These are phyloP conservation scores for Eruca vesicaria DNA, from an alignment of 441 rosid genomes.

Conservation along the genomic window DNA sequence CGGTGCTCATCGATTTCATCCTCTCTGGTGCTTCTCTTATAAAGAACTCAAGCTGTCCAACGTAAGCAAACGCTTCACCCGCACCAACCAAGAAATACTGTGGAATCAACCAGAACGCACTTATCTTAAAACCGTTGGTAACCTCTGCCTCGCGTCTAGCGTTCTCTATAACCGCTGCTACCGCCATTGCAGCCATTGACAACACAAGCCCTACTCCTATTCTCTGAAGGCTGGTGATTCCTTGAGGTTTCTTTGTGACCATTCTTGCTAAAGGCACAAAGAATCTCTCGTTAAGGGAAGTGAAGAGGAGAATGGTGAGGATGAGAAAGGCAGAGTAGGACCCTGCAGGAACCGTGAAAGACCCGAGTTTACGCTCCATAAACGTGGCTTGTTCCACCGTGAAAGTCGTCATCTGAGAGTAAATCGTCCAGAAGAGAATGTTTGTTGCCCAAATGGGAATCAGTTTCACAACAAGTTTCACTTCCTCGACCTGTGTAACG, in stretches of 20 bases:
- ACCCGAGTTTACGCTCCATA: slow-evolving; percentile 66
- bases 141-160: slow-evolving; percentile 46
- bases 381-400: slow-evolving; percentile 75
- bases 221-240: slow-evolving; percentile 81
- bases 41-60: slow-evolving; percentile 95
- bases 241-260: slow-evolving; percentile 59
- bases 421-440: slow-evolving; percentile 84
- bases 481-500: slow-evolving; percentile 81
- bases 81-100: slow-evolving; percentile 84
- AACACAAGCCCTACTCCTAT: slow-evolving; percentile 74
- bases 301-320: slow-evolving; percentile 69
- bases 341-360: slow-evolving; percentile 61
- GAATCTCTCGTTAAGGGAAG: slow-evolving; percentile 76
- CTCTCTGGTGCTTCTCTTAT: slow-evolving; percentile 84
- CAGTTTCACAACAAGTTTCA: slow-evolving; percentile 70
- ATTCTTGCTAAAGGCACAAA: slow-evolving; percentile 62
- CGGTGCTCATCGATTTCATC: slow-evolving; percentile 95
- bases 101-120: slow-evolving; percentile 77
- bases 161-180: slow-evolving; percentile 61
- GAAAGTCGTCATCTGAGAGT: slow-evolving; percentile 93
- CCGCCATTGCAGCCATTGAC: slow-evolving; percentile 65
- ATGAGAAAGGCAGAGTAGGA: slow-evolving; percentile 64
- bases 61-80: slow-evolving; percentile 87
- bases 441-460: slow-evolving; percentile 88
- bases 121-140: slow-evolving; percentile 31